These are phyloP conservation scores for Aspergillus incahuasiensis DNA, from an alignment of 495 filamentous ascomycete species.

Conservation along the genomic window DNA sequence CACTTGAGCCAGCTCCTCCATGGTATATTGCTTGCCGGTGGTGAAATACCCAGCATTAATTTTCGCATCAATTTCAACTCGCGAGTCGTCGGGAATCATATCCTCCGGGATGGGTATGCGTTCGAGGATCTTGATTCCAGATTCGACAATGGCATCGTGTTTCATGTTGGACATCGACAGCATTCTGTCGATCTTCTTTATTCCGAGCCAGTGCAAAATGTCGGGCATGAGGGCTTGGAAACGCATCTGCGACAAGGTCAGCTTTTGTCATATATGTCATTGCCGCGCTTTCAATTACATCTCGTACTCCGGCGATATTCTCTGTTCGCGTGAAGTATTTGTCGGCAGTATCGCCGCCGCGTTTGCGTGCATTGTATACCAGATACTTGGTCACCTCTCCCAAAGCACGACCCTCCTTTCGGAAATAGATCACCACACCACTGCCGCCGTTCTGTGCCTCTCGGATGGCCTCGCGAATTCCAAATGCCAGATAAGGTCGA, in stretches of 20 bases:
- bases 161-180: slow-evolving; percentile 99
- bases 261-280: neutral
- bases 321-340: slow-evolving; percentile 98
- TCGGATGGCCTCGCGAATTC: slow-evolving; percentile 93
- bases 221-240: slow-evolving; percentile 99
- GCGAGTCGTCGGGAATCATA: slow-evolving; percentile 89
- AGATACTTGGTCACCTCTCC: slow-evolving; percentile 98
- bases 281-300: slow-evolving; percentile 25
- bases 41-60: slow-evolving; percentile 96
- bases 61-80: slow-evolving; percentile 98
- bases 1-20: slow-evolving; percentile 78
- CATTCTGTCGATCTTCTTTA: slow-evolving; percentile 98
- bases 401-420: slow-evolving; percentile 90
- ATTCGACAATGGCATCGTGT: slow-evolving; percentile 93
- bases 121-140: slow-evolving; percentile 92
- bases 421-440: slow-evolving; percentile 98
- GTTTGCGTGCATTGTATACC: slow-evolving; percentile 88
- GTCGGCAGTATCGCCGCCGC: slow-evolving; percentile 81
- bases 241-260: slow-evolving; percentile 58
- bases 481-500: slow-evolving; percentile 93
- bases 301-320: slow-evolving; percentile 92
- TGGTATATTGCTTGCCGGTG: slow-evolving; percentile 84
- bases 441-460: slow-evolving; percentile 93
- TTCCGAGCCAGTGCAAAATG: slow-evolving; percentile 96
- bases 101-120: slow-evolving; percentile 90